Base-by-base conservation (phyloP, 805 yeast genomes). In the Brettanomyces custersianus region DNA sequence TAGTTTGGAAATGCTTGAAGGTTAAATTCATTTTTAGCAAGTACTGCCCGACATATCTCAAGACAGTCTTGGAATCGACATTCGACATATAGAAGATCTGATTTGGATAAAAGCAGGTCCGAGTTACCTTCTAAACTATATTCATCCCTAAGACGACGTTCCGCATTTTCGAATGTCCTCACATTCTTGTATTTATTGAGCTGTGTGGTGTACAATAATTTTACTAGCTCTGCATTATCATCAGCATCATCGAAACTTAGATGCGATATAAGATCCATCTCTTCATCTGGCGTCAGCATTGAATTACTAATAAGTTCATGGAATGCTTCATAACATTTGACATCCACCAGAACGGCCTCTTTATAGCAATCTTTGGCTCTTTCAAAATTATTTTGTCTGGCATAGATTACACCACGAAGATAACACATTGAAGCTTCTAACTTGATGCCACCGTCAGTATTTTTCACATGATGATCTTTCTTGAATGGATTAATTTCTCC, bases 261-360 rank as follows among this genome's bases (percentile, higher is more conserved):
- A 20, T 69, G 54, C 9, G 70, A 62, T 8, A 87, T 54, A 25
- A 92, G 69, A 25, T 80, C 85, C 92, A 94, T 83, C 58, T 87
- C 94, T 50, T 90, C 96, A 13, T 64, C 57, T 0, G 96, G 95
- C 0, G 92, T 72, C 59, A 90, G 61, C 47, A 86, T 68, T 49
- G 79, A 80, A 46, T 81, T 80, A 29, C 70, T 61, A 2, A 83
- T 70, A 34, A 90, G 67, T 51, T 82, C 87, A 47, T 83, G 74
- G 54, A 86, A 86, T 1, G 97, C 96, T 46, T 90, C 98, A 55
- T 66, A 90, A 57, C 96, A 92, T 55, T 87, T 85, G 6, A 83
- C 87, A 56, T 90, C 97, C 2, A 84, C 85, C 45, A 74, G 47
- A 0, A 88, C 77, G 1, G 97, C 96, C 50, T 86, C 95, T 50